phyloP scores from a whole-genome alignment of 108 stramenopile species.

The Epithemia pelagica region DNA sequence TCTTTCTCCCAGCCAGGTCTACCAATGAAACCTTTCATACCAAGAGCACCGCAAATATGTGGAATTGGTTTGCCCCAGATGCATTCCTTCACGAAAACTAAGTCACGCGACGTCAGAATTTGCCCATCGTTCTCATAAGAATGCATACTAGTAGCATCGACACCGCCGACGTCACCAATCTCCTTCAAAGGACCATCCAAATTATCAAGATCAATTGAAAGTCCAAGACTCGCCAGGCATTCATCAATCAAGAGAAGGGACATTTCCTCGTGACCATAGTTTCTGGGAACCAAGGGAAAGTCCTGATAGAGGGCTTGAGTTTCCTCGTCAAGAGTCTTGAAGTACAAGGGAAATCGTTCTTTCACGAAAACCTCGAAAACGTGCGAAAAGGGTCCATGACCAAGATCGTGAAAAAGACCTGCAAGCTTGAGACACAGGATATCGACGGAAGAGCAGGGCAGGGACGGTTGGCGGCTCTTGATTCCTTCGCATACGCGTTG shows the following conservation, averaged over 20 bases:
- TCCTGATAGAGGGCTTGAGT: constrained; percentile 25
- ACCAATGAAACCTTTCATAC: constrained; percentile 38
- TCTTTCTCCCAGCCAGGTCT: constrained; percentile 41
- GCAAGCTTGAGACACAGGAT: constrained; percentile 90
- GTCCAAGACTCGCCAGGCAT: constrained; percentile 38
- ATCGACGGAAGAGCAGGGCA: constrained; percentile 73
- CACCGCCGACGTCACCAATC: constrained; percentile 47
- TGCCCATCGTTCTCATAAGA: neutral
- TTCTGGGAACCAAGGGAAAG: constrained; percentile 17
- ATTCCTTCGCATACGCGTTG: constrained; percentile 47
- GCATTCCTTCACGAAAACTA: constrained; percentile 78
- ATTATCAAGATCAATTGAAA: constrained; percentile 55
- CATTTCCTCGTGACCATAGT: constrained; percentile 70
- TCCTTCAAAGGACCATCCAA: constrained; percentile 71
- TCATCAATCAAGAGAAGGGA: constrained; percentile 76
- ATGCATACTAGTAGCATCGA: constrained; percentile 22
- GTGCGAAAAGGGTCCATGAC: constrained; percentile 89
- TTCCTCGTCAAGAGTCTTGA: neutral
- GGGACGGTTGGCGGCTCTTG: constrained; percentile 32
- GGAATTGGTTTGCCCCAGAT: constrained; percentile 29
- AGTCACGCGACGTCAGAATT: constrained; percentile 75
- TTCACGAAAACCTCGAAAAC: constrained; percentile 39
- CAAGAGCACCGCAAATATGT: constrained; percentile 6
- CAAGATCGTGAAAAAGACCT: constrained; percentile 87
- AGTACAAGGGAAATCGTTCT: constrained; percentile 21